phyloP scores from a whole-genome alignment of 1,284 basidiomycete genomes.

The Ceratobasidium sp. region DNA sequence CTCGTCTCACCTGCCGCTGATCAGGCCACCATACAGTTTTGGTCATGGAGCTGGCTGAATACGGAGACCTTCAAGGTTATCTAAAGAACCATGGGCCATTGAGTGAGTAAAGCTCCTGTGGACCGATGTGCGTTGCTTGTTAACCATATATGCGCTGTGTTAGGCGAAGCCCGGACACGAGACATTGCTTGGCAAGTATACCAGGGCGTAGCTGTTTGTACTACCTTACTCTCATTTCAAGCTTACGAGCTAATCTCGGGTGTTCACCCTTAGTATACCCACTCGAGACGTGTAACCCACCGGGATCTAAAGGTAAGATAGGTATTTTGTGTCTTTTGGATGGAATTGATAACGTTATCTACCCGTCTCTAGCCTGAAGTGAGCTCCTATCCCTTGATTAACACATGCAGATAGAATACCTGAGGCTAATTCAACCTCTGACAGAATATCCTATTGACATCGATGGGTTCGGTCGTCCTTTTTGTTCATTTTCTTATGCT shows the following conservation, averaged over 20 bases:
- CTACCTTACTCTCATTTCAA: neutral
- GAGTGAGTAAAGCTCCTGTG: neutral
- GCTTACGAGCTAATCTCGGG: neutral
- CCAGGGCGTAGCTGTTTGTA: constrained; percentile 41
- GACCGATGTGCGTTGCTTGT: neutral
- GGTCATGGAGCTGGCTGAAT: constrained; percentile 40
- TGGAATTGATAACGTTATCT: neutral
- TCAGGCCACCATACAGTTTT: constrained; percentile 10
- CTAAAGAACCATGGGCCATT: constrained; percentile 40
- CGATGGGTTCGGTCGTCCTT: constrained; percentile 22
- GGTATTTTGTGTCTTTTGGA: neutral
- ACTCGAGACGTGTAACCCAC: constrained; percentile 43
- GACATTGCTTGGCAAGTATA: constrained; percentile 44
- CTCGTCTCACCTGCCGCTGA: neutral
- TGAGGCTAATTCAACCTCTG: neutral
- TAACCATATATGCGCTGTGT: neutral
- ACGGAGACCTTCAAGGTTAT: constrained; percentile 42
- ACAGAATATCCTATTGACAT: constrained; percentile 40
- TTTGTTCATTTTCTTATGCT: neutral
- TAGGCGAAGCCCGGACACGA: constrained; percentile 27
- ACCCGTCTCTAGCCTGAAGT: constrained; percentile 31
- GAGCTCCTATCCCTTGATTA: neutral
- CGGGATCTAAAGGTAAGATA: constrained; percentile 39
- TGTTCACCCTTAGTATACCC: constrained; percentile 30
- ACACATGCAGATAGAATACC: neutral